A percentile compares a stretch with the other conserved stretches of the same genome.
Conservation (phyloP, 768 basidiomycete genomes). For the Rhodotorula babjevae region DNA sequence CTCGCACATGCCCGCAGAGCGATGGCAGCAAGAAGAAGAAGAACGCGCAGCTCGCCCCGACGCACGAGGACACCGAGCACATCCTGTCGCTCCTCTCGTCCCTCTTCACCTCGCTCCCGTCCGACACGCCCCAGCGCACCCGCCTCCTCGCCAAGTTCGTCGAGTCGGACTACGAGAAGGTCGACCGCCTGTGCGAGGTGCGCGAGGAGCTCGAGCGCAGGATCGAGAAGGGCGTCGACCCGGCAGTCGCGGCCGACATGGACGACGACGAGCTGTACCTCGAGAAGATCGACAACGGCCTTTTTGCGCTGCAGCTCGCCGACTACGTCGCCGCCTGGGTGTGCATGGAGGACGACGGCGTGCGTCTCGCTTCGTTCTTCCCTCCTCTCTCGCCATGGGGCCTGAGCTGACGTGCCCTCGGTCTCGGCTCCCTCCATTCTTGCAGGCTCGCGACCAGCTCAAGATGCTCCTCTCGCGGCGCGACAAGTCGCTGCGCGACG, state of each 20-base stretch:
- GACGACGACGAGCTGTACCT: constrained; percentile 77
- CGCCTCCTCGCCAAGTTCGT: constrained; percentile 90
- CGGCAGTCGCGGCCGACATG: constrained; percentile 51
- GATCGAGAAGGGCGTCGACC: constrained; percentile 65
- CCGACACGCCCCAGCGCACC: constrained; percentile 72
- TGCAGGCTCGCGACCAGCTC: constrained; percentile 73
- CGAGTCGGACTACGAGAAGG: constrained; percentile 85
- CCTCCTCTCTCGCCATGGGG: too few relatives aligned
- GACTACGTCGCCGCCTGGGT: constrained; percentile 95
- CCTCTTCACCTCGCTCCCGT: constrained; percentile 76
- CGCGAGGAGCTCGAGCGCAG: constrained; percentile 60
- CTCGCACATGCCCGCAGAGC: constrained; percentile 45
- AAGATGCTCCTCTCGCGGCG: constrained; percentile 69
- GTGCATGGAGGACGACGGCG: constrained; percentile 96
- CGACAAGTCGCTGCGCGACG: constrained; percentile 63
- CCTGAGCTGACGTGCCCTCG: too few relatives aligned
- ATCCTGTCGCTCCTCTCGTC: constrained; percentile 83
- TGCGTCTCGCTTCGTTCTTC: constrained; percentile 49
- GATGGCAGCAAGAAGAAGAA: constrained; percentile 57
- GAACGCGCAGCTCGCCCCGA: constrained; percentile 48
- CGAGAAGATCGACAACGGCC: constrained; percentile 76
- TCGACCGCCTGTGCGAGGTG: constrained; percentile 85
- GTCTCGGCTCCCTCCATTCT: too few relatives aligned
- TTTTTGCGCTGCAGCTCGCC: constrained; percentile 81
- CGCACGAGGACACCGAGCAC: constrained; percentile 77